These are phyloP conservation scores for Endotrypanum monterogeii DNA, from an alignment of 208 protist genomes.

Conservation along the genomic window DNA sequence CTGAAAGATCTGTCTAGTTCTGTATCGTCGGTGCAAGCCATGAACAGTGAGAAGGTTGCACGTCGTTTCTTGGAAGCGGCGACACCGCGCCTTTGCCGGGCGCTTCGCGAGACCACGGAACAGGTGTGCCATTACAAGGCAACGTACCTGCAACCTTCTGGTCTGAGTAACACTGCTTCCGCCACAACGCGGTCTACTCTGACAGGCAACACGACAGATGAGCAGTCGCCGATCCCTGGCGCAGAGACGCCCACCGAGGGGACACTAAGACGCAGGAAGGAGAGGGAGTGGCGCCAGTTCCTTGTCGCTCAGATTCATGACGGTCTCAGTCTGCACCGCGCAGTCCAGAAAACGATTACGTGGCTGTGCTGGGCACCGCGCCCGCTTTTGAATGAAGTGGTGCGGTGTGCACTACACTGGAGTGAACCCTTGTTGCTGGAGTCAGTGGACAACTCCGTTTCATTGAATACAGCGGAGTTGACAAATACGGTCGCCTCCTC, in stretches of 20 bases:
- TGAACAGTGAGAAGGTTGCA: constrained; percentile 16
- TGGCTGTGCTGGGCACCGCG: constrained; percentile 45
- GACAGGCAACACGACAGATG: neutral
- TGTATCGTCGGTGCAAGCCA: constrained; percentile 14
- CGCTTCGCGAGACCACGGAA: constrained; percentile 32
- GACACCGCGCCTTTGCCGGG: constrained; percentile 35
- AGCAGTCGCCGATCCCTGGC: neutral
- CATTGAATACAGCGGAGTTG: neutral
- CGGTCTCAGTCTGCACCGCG: constrained; percentile 8
- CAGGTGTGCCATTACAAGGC: constrained; percentile 15
- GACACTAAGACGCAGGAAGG: neutral
- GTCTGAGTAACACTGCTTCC: neutral
- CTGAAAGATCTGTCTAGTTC: constrained; percentile 28
- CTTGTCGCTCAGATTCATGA: constrained; percentile 6
- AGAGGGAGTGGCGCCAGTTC: constrained; percentile 4
- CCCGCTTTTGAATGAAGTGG: constrained; percentile 54
- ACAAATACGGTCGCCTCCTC: neutral
- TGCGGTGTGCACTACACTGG: constrained; percentile 33
- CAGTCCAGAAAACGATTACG: constrained; percentile 23
- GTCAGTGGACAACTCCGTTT: neutral
- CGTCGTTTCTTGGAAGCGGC: constrained; percentile 39
- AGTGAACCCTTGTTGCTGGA: constrained; percentile 10
- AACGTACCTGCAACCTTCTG: constrained; percentile 2
- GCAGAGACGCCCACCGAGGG: constrained; percentile 10
- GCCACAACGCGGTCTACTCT: neutral